Evolutionary conservation across 306 rosid genomes (phyloP).

Genomic region (Canavalia gladiata): DNA sequence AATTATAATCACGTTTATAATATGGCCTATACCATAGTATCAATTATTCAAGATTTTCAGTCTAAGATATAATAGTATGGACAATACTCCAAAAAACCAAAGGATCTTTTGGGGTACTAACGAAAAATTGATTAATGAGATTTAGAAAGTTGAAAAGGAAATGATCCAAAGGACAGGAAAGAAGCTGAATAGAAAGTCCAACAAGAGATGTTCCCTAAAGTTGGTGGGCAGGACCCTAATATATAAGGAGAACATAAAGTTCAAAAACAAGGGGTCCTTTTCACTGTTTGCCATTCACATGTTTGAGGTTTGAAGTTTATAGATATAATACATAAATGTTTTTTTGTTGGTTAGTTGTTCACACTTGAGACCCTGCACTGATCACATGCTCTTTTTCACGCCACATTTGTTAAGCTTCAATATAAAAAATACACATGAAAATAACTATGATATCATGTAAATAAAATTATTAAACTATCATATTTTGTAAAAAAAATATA

Average conservation of each 20-base stretch:
- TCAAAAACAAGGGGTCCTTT: slow-evolving; percentile 11
- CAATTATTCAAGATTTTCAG: neutral
- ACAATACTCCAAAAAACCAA: too few relatives aligned
- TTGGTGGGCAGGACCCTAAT: neutral
- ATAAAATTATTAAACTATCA: too few relatives aligned
- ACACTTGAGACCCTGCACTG: neutral
- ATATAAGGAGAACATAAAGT: neutral
- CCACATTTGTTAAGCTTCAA: slow-evolving; percentile 13
- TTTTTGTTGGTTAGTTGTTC: neutral
- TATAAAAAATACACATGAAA: too few relatives aligned
- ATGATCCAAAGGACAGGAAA: neutral
- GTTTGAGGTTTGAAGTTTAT: neutral
- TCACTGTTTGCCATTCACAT: slow-evolving; percentile 12
- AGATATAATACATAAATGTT: neutral
- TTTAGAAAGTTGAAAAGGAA: neutral
- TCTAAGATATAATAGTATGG: neutral
- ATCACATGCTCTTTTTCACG: slow-evolving; percentile 10
- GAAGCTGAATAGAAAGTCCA: neutral
- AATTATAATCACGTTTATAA: neutral
- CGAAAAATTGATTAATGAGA: neutral
- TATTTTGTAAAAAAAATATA: too few relatives aligned
- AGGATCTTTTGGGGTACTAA: too few relatives aligned
- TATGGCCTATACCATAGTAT: neutral
- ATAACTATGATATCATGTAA: too few relatives aligned
- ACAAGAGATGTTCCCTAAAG: slow-evolving; percentile 23